Evolutionary conservation across 306 rosid species (phyloP), one percentile per base, ranked within the genome.

Genomic region (Inga leiocalycina): DNA sequence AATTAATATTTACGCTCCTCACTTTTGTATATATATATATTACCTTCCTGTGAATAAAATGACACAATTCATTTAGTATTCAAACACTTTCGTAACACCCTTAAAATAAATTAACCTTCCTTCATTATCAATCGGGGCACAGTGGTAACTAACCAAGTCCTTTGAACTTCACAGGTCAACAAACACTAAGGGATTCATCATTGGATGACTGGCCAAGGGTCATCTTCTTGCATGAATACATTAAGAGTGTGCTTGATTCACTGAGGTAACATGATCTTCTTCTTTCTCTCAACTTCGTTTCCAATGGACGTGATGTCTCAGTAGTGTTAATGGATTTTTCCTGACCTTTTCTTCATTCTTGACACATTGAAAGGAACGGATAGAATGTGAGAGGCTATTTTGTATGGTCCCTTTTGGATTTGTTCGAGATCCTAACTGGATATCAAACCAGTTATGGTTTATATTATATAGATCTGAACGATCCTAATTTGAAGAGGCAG

Each of bases 361-460:
- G 62, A 30, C 56, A 46, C 16, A 17, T 10, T 78, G 19, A 52
- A 62, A 94, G 94, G 92, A 84, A 76, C 48, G 97, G 94, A 81
- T 82, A 81, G 20, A 86, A 94, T 17, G 52, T 88, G 44, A 91
- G 80, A 86, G 97, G 95, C 1, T 93, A 93, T 78, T 90, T 94
- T 56, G 73, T 78, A n/a, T 91, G 94, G 98, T 88, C 95, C 17
- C 84, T 91, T 43, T 10, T 91, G 83, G 97, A 93, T 70, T 59
- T 49, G 4, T 77, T 83, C 3, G 95, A 94, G 87, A 27, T 93
- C 57, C 3, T 91, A n/a, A 48, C 16, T 17, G 92, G 97, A 67
- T 89, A 83, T 76, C 71, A 76, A 44, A 6, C 49, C 1, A 71
- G 90, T 12, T 94, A 17, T 52, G 94, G 97, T 71, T 65, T 94